phyloP scores from a whole-genome alignment of 768 basidiomycete genomes.

The Kwoniella mangroviensis region DNA sequence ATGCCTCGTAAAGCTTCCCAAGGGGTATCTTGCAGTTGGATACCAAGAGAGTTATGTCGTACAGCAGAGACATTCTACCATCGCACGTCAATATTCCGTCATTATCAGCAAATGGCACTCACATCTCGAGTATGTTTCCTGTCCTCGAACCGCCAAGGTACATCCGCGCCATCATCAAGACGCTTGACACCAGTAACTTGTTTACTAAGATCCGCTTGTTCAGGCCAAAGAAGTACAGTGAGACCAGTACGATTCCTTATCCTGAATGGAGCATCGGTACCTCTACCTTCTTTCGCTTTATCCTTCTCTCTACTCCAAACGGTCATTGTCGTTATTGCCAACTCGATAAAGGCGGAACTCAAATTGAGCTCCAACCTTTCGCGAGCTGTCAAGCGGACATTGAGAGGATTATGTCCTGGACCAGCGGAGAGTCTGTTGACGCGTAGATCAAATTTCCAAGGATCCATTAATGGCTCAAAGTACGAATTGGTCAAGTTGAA shows the following conservation, averaged over 20 bases:
- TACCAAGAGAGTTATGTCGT: conserved; percentile 79
- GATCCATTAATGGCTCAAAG: conserved; percentile 97
- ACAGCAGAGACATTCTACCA: conserved; percentile 68
- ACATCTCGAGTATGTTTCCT: conserved; percentile 94
- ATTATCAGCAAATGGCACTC: conserved; percentile 31
- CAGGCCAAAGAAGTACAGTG: conserved; percentile 83
- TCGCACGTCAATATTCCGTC: not conserved
- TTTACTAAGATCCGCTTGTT: conserved; percentile 66
- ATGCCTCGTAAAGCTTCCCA: conserved; percentile 90
- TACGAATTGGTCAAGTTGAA: conserved; percentile 98
- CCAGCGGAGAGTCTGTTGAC: conserved; percentile 60
- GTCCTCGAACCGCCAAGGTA: conserved; percentile 97
- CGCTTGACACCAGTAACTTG: conserved; percentile 63
- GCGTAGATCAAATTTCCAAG: conserved; percentile 82
- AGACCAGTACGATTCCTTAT: conserved; percentile 89
- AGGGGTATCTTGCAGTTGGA: conserved; percentile 79
- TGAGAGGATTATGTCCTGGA: conserved; percentile 58
- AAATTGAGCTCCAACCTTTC: conserved; percentile 89
- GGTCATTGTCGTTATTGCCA: conserved; percentile 73
- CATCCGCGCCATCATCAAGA: conserved; percentile 72
- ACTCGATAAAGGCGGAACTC: conserved; percentile 85
- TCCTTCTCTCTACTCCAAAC: conserved; percentile 77
- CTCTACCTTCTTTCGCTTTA: conserved; percentile 74
- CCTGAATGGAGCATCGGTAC: conserved; percentile 89
- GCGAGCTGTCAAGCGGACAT: conserved; percentile 70